Base-by-base conservation (phyloP, 495 filamentous ascomycete species). In the Penicillium goetzii region DNA sequence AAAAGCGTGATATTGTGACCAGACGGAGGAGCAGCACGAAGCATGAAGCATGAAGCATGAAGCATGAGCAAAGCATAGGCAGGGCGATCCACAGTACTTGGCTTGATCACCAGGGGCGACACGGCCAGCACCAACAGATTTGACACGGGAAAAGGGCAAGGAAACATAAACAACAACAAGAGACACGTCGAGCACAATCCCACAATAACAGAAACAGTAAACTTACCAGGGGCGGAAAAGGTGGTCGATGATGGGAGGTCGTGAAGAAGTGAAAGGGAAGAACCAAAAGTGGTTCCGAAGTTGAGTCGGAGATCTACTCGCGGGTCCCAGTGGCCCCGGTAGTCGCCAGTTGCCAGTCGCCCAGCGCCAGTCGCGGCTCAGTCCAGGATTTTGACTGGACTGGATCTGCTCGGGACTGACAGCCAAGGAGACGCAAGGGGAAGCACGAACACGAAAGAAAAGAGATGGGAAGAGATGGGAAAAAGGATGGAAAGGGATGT, bases 191-290 rank as follows among this genome's bases (percentile, higher is more conserved):
- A 9, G 41, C 7, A 41, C 12, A 40, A n/a, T 41, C 12, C 17
- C 38, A 41, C 38, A 41, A 41, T 32, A 8, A 32, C 5, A 41
- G 17, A 41, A 17, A 17, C 14, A 41, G 38, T n/a, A 4, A n/a
- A 43, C 41, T 43, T 43, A 43, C 41, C 41, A 43, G 41, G 6
- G 41, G 14, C 17, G 41, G 41, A 43, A 10, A 10, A 6, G n/a
- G 6, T 21, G 28, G 38, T 17, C 14, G 38, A n/a, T 41, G 15
- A 21, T 40, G 41, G 38, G n/a, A 9, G 17, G 41, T 43, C 19
- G 41, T 43, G 41, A 43, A 43, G 41, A 43, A 43, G 21, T n/a
- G 21, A n/a, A 43, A 43, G 41, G 7, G n/a, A 43, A 43, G 41
- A 21, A 43, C 17, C 41, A 4, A 43, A 43, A 43, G 41, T 43